These are phyloP conservation scores for Tylopilus rubrobrunneus DNA, from an alignment of 768 basidiomycete genomes.

Conservation along the genomic window DNA sequence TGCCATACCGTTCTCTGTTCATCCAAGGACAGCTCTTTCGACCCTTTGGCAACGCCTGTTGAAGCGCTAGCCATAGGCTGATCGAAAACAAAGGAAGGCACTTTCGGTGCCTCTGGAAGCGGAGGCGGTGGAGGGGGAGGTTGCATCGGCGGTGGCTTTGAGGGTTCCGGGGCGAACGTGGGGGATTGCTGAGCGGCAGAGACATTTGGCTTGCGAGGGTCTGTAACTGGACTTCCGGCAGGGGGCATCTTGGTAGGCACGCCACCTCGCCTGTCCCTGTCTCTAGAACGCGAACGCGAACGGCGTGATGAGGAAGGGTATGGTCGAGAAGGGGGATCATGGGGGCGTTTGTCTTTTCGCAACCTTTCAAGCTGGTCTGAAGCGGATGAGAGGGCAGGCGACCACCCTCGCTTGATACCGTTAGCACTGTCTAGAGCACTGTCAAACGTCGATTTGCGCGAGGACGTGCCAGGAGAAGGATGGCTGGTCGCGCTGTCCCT, in stretches of 20 bases:
- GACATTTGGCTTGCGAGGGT: neutral
- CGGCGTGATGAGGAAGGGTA: slow-evolving; percentile 1
- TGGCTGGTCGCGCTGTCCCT: slow-evolving; percentile 12
- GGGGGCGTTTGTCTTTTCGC: slow-evolving; percentile 13
- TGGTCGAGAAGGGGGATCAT: neutral
- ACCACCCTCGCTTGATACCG: slow-evolving; percentile 13
- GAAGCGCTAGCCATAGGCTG: slow-evolving; percentile 5
- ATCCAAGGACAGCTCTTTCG: slow-evolving; percentile 28
- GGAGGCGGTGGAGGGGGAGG: slow-evolving; percentile 19
- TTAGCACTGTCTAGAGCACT: slow-evolving; percentile 3
- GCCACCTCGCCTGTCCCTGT: slow-evolving; percentile 2
- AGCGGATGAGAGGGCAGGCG: slow-evolving; percentile 22
- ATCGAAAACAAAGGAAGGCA: slow-evolving; percentile 17
- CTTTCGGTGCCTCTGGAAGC: slow-evolving; percentile 16
- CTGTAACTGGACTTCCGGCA: too few species aligned
- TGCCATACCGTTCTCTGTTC: slow-evolving; percentile 39
- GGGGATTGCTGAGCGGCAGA: neutral
- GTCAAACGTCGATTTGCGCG: slow-evolving; percentile 16
- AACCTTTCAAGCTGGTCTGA: slow-evolving; percentile 27
- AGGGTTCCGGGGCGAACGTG: slow-evolving; percentile 12
- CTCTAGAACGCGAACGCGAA: slow-evolving; percentile 13
- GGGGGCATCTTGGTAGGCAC: slow-evolving; percentile 1
- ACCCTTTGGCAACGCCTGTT: slow-evolving; percentile 1
- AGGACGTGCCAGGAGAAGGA: slow-evolving; percentile 11
- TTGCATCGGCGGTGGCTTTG: slow-evolving; percentile 12